phyloP scores from a whole-genome alignment of 2,329 filamentous ascomycete species.

The Epichloe coenophiala region DNA sequence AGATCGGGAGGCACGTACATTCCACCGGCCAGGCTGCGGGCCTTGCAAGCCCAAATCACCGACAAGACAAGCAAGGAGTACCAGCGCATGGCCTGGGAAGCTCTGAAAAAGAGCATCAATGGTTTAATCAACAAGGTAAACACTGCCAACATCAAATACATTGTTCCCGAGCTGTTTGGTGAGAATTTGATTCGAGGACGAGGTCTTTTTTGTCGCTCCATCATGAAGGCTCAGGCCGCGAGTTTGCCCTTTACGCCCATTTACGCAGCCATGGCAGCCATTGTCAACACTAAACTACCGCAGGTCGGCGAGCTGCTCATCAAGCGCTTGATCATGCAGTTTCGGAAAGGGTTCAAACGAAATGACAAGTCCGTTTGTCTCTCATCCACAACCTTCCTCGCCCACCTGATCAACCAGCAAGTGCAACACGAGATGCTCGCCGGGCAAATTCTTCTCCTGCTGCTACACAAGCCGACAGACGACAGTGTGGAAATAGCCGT shows the following conservation, averaged over 20 bases:
- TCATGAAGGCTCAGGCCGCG: conserved; percentile 97
- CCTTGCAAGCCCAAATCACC: conserved; percentile 90
- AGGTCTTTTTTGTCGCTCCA: conserved; percentile 84
- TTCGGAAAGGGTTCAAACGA: conserved; percentile 86
- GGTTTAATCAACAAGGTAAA: conserved; percentile 99
- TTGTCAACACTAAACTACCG: conserved; percentile 94
- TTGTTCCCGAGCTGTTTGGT: conserved; percentile 87
- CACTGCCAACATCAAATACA: conserved; percentile 92
- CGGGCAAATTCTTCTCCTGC: conserved; percentile 80
- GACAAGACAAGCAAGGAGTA: conserved; percentile 95
- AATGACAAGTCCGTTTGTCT: conserved; percentile 96
- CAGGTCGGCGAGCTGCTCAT: conserved; percentile 86
- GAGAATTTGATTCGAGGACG: conserved; percentile 89
- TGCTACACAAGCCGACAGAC: conserved; percentile 90
- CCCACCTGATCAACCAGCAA: conserved; percentile 91
- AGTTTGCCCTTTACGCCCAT: conserved; percentile 94
- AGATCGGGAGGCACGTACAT: conserved; percentile 95
- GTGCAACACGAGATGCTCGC: conserved; percentile 89
- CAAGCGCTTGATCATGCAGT: conserved; percentile 76
- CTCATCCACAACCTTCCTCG: conserved; percentile 85
- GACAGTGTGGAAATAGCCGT: conserved; percentile 98
- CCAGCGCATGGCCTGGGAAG: conserved; percentile 98
- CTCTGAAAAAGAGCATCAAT: conserved; percentile 96
- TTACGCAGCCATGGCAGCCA: conserved; percentile 88
- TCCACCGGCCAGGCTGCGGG: conserved; percentile 77